Conservation (phyloP, 768 basidiomycete species). For the Lentinula aciculospora region DNA sequence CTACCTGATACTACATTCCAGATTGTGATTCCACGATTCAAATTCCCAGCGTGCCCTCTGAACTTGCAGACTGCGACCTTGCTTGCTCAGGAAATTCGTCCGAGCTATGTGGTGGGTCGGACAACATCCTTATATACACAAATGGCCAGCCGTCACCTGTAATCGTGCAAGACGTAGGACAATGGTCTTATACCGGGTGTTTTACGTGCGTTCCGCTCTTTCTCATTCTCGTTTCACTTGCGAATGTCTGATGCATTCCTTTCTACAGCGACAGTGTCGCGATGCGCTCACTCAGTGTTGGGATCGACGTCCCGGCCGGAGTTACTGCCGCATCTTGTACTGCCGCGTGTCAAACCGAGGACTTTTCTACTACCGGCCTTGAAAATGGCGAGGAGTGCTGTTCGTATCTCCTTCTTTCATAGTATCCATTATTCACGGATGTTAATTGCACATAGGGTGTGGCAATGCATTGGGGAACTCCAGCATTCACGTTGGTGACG, state of each 20-base stretch:
- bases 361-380: conserved; percentile 35
- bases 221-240: background rate
- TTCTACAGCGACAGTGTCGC: conserved; percentile 24
- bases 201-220: conserved; percentile 39
- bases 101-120: conserved; percentile 51
- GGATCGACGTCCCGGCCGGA: conserved; percentile 34
- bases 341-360: conserved; percentile 36
- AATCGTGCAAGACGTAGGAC: conserved; percentile 41
- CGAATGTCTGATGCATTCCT: conserved; percentile 3
- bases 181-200: conserved; percentile 60
- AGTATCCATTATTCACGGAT: background rate
- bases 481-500: conserved; percentile 30
- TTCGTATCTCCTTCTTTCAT: conserved; percentile 19
- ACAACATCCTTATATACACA: conserved; percentile 48
- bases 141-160: conserved; percentile 44
- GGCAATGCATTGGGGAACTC: conserved; percentile 26
- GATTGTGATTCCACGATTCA: conserved; percentile 58
- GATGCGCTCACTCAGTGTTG: conserved; percentile 27
- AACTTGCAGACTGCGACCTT: conserved; percentile 42
- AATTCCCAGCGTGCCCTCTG: conserved; percentile 38
- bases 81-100: conserved; percentile 48
- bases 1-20: conserved; percentile 16
- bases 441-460: conserved; percentile 27
- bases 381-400: conserved; percentile 47
- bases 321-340: conserved; percentile 47